Percentiles rank a stretch among this genome's conserved stretches.
Conservation (phyloP, 202 grass and related monocot species). For the Panicum virgatum region DNA sequence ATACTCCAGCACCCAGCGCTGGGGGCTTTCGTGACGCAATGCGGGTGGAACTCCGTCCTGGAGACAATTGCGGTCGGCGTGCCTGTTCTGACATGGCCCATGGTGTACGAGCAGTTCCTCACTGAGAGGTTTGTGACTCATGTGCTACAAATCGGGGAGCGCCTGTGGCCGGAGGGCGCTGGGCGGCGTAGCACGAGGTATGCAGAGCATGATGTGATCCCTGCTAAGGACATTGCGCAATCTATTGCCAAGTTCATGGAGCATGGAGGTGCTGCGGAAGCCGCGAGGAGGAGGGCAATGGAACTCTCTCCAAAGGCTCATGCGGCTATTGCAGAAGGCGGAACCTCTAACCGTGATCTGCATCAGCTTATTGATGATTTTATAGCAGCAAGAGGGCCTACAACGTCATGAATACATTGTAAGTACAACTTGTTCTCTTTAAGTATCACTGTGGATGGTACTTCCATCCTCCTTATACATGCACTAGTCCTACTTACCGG, state of each 20-base stretch:
- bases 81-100: slow-evolving; percentile 69
- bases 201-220: slow-evolving; percentile 33
- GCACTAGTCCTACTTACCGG: no score
- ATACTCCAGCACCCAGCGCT: slow-evolving; percentile 42
- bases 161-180: background rate
- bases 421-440: no score
- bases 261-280: slow-evolving; percentile 16
- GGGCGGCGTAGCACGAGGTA: slow-evolving; percentile 18
- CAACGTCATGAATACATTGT: no score
- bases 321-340: slow-evolving; percentile 38
- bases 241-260: slow-evolving; percentile 46
- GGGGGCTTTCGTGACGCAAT: slow-evolving; percentile 66
- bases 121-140: slow-evolving; percentile 54
- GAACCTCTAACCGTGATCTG: slow-evolving; percentile 44
- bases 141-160: slow-evolving; percentile 36
- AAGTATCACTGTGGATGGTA: no score
- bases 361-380: slow-evolving; percentile 42
- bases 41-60: slow-evolving; percentile 65
- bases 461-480: no score
- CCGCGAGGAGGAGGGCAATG: slow-evolving; percentile 7
- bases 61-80: slow-evolving; percentile 52
- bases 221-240: slow-evolving; percentile 16
- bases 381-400: background rate
- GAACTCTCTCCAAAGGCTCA: slow-evolving; percentile 39
- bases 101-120: slow-evolving; percentile 53